A percentile compares a stretch with the other conserved stretches of the same genome.
Conservation (phyloP, 192 early-diverging fungal species). For the Coemansia sp. region DNA sequence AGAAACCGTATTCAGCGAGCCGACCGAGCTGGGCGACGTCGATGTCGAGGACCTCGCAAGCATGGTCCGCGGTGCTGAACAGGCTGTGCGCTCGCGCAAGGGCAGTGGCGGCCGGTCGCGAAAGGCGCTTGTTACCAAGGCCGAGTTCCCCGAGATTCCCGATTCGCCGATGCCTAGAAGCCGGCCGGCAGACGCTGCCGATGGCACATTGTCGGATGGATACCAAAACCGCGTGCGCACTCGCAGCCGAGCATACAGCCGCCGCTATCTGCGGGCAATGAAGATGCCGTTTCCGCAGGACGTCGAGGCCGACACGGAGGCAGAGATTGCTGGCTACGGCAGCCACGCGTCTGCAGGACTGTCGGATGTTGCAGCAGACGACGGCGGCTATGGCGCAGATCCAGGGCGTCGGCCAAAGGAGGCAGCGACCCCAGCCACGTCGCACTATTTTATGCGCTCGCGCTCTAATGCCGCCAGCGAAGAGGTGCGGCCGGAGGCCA, state of each 20-base stretch:
- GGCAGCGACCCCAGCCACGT: constrained; percentile 15
- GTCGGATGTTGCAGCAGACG: constrained; percentile 8
- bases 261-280: constrained; percentile 3
- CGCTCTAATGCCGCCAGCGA: constrained; percentile 51
- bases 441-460: constrained; percentile 42
- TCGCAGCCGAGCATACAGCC: constrained; percentile 17
- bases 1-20: constrained; percentile 26
- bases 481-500: constrained; percentile 46
- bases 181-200: not conserved
- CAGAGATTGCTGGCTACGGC: not conserved
- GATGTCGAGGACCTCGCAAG: constrained; percentile 50
- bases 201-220: constrained; percentile 9
- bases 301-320: not conserved
- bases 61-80: constrained; percentile 47
- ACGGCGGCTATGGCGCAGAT: not conserved
- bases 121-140: constrained; percentile 12
- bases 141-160: constrained; percentile 38
- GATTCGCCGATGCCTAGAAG: constrained; percentile 23
- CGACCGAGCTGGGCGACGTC: constrained; percentile 33
- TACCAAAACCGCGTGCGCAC: constrained; percentile 1
- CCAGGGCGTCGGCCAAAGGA: not conserved
- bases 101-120: constrained; percentile 32
- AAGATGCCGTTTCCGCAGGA: constrained; percentile 17
- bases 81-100: constrained; percentile 47
- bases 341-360: constrained; percentile 3